Evolutionary conservation across 768 basidiomycete species (phyloP).

Genomic region (Atractiella rhizophila): DNA sequence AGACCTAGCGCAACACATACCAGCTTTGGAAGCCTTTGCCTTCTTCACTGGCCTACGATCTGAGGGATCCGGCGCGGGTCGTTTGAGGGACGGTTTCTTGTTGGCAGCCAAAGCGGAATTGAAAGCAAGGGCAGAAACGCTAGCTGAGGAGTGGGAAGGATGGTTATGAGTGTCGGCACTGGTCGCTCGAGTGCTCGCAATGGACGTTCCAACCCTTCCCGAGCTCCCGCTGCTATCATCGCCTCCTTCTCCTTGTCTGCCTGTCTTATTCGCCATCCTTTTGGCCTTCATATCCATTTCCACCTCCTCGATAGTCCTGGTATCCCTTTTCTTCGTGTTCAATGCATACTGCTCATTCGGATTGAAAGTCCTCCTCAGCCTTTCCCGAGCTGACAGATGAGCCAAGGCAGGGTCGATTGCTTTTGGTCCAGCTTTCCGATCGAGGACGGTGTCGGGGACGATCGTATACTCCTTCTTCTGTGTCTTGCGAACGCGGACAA

Average conservation of each 20-base stretch:
- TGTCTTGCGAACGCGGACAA: too few relatives aligned
- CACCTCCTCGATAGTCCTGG: slow-evolving; percentile 17
- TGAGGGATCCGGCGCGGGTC: not conserved
- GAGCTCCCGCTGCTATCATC: not conserved
- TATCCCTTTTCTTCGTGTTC: slow-evolving; percentile 14
- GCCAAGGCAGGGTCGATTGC: too few relatives aligned
- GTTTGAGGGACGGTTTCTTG: not conserved
- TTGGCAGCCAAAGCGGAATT: not conserved
- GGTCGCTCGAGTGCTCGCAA: not conserved
- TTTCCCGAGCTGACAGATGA: too few relatives aligned
- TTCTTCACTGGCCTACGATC: not conserved
- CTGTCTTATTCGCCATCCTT: not conserved
- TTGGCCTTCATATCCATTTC: slow-evolving; percentile 11
- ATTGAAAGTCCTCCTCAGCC: too few relatives aligned
- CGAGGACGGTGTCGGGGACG: too few relatives aligned
- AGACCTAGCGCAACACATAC: not conserved
- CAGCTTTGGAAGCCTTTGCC: not conserved
- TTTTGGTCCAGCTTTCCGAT: too few relatives aligned
- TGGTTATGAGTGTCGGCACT: not conserved
- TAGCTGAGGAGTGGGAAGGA: not conserved
- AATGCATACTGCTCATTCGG: slow-evolving; percentile 4
- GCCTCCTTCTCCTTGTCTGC: not conserved
- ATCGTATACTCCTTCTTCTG: too few relatives aligned
- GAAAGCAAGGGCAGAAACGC: not conserved
- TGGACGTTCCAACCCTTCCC: not conserved